Evolutionary conservation across 495 filamentous ascomycete genomes (phyloP).

Genomic region (Aspergillus ellipticus): DNA sequence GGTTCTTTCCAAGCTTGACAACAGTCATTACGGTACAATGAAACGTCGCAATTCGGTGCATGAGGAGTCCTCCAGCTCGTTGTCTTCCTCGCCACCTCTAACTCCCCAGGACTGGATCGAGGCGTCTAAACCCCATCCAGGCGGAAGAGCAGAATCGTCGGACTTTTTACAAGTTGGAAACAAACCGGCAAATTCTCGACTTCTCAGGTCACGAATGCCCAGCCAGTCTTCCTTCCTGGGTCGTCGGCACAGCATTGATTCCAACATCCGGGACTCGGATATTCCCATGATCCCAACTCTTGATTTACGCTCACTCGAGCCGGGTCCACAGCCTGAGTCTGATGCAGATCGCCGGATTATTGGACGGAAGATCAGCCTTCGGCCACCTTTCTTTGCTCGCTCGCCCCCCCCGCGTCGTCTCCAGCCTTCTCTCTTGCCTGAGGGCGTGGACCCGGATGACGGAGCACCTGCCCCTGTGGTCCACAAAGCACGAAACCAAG

Average conservation of each 20-base stretch:
- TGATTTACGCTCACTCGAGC: constrained; percentile 21
- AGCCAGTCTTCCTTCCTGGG: constrained; percentile 25
- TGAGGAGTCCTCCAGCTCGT: neutral
- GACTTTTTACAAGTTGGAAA: constrained; percentile 8
- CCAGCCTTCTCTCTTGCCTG: constrained; percentile 26
- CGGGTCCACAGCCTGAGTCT: constrained; percentile 15
- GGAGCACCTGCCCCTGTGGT: constrained; percentile 38
- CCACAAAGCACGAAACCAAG: constrained; percentile 23
- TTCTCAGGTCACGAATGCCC: constrained; percentile 17
- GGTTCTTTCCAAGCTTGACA: constrained; percentile 22
- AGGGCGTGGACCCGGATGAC: constrained; percentile 25
- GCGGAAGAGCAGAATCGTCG: constrained; percentile 17
- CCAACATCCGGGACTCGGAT: constrained; percentile 24
- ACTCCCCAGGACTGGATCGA: constrained; percentile 45
- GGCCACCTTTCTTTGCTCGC: constrained; percentile 34
- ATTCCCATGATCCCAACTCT: constrained; percentile 32
- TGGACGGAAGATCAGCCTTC: constrained; percentile 30
- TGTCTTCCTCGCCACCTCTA: constrained; percentile 28
- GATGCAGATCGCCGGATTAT: constrained; percentile 26
- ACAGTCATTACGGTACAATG: constrained; percentile 19
- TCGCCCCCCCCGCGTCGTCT: constrained; percentile 22
- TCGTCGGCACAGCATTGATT: constrained; percentile 30
- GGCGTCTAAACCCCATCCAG: constrained; percentile 30
- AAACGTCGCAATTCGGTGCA: constrained; percentile 7
- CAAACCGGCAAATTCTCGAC: constrained; percentile 13